Base-by-base conservation (phyloP, 2,329 filamentous ascomycete species). In the Trichoderma harzianum region DNA sequence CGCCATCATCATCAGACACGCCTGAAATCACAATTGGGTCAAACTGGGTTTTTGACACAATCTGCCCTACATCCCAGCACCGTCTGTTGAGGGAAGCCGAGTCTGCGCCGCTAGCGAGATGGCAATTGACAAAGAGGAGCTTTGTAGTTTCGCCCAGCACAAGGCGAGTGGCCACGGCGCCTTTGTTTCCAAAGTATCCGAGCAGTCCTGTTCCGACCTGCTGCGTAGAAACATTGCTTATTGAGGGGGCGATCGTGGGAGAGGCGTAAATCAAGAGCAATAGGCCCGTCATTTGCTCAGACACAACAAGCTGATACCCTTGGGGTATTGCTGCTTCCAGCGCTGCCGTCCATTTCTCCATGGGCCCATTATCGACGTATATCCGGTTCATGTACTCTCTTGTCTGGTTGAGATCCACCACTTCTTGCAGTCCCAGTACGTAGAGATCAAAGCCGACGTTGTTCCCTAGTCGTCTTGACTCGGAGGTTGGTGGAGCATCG, bases 161-260 rank as follows among this genome's bases (percentile, higher is more conserved):
- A 5, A 99, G 84, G 24, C 95, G 89, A 5, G 92, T 92, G 3
- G 91, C 89, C 0, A 97, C 92, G 5, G 93, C 95, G 1, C 96
- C 96, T 80, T 99, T 99, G 81, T 99, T 99, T 11, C 96, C 96
- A 84, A 98, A 91, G 78, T 97, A 97, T 0, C 95, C 95, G 81
- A 97, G 89, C 57, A 98, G 81, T 0, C 96, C 96, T 0, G 96
- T 99, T 0, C 95, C 95, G 8, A 98, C 91, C 71, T 89, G 92
- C 5, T 90, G 90, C 2, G 92, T 94, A 80, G 93, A 97, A 75
- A 97, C 89, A 63, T 93, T 93, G 73, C 90, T 93, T 76, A 98
- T 88, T 3, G 91, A 92, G 0, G 90, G 86, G 1, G 89, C 89
- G 53, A 98, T 85, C 10, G 90, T 87, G 0, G 94, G 91, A 0